phyloP scores from a whole-genome alignment of 305 asterid genomes.

The Rubia peregrina region DNA sequence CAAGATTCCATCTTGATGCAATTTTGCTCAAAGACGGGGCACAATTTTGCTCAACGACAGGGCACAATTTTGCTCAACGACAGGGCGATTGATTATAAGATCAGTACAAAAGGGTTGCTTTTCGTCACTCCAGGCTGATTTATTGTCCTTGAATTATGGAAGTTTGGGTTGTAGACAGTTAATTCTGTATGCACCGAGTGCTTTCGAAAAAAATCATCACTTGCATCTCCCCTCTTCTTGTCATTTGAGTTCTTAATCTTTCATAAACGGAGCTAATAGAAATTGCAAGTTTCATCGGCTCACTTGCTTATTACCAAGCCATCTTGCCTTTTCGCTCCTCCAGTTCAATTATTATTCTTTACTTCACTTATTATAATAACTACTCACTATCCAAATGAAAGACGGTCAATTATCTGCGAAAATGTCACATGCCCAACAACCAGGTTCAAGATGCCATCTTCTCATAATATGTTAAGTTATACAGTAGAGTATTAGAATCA shows the following conservation, averaged over 20 bases:
- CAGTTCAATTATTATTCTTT: too few relatives aligned
- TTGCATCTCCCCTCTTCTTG: neutral
- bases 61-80: neutral
- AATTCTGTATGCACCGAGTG: neutral
- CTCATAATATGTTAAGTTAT: too few relatives aligned
- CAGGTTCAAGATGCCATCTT: too few relatives aligned
- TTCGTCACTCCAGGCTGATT: neutral
- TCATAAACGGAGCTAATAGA: neutral
- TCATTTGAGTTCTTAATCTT: neutral
- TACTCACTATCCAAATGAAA: too few relatives aligned
- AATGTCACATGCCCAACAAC: neutral
- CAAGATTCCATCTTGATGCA: neutral
- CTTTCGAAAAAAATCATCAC: neutral
- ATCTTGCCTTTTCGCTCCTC: too few relatives aligned
- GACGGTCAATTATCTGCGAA: too few relatives aligned
- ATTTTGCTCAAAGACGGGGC: neutral
- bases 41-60: neutral
- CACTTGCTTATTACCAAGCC: too few relatives aligned
- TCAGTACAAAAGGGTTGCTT: neutral
- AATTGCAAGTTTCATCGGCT: neutral
- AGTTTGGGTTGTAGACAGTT: conserved; percentile 4
- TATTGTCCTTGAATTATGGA: neutral
- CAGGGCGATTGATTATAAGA: neutral
- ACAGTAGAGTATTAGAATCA: neutral
- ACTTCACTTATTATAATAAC: too few relatives aligned